These are phyloP conservation scores for Phialophora tarda DNA, from an alignment of 2,329 filamentous ascomycete genomes.

Conservation along the genomic window DNA sequence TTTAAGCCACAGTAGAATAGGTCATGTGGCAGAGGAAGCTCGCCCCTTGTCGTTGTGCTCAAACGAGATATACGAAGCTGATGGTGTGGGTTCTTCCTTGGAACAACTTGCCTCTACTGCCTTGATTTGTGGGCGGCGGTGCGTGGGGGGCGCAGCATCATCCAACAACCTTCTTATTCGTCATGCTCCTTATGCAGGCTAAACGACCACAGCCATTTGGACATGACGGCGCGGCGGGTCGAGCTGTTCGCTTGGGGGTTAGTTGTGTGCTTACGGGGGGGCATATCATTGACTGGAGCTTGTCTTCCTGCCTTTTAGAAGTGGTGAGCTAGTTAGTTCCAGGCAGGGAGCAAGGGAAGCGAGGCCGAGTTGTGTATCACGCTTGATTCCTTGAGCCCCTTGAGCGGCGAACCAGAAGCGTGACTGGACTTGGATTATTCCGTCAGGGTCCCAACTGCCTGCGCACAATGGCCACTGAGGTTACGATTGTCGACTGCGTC, in stretches of 20 bases:
- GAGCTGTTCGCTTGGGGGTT: constrained; percentile 20
- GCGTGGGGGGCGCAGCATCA: constrained; percentile 20
- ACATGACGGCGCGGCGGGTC: constrained; percentile 11
- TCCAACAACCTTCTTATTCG: constrained; percentile 16
- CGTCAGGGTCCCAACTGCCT: constrained; percentile 16
- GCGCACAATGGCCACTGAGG: constrained; percentile 14
- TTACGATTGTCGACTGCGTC: constrained; percentile 4
- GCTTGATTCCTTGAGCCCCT: constrained; percentile 13
- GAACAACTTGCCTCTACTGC: constrained; percentile 2
- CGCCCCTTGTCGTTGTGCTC: background rate
- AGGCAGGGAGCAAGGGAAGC: constrained; percentile 1
- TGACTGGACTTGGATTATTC: constrained; percentile 4
- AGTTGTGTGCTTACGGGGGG: constrained; percentile 21
- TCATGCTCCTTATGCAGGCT: constrained; percentile 29
- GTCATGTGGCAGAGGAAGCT: constrained; percentile 14
- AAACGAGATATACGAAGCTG: background rate
- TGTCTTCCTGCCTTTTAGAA: constrained; percentile 12
- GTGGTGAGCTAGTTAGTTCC: background rate
- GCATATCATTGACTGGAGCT: constrained; percentile 17
- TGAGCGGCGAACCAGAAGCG: constrained; percentile 15
- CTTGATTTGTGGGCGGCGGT: constrained; percentile 12
- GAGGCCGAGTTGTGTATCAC: constrained; percentile 5
- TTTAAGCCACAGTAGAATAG: background rate
- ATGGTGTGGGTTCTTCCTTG: constrained; percentile 1
- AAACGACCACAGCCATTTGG: constrained; percentile 18